Base-by-base conservation (phyloP, 371 early-diverging fungal species). In the Mortierella sp. region DNA sequence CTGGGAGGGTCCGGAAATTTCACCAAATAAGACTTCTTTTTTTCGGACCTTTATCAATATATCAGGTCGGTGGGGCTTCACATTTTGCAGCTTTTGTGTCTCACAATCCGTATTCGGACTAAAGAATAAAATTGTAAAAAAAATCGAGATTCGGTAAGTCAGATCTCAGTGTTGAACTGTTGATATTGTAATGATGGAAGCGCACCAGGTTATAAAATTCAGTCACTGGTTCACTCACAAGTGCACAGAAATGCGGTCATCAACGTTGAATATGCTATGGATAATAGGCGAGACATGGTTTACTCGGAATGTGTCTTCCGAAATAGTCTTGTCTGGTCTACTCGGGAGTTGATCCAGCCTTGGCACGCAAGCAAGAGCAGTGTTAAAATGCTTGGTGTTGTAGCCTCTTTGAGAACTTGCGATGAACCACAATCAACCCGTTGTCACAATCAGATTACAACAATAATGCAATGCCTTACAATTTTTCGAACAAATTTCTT, bases 21-120 rank as follows among this genome's bases (percentile, higher is more conserved):
- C 64, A 57, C 25, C 58, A 65, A 65, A 44, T n/a, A n/a, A n/a
- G n/a, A 58, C 50, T 65, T 65, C 65, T 21, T 45, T 57, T 48
- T 50, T 43, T 46, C 30, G 28, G 30, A 57, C 58, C 58, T 47
- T 50, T 19, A 65, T 48, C 19, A 37, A 46, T 19, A 65, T 26
- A 45, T 58, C 65, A 44, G 65, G 65, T 25, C 58, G 57, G 23
- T 65, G 58, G 45, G 63, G 63, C 37, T 62, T 62, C 37, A 65
- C 29, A 45, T 50, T 37, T 51, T 47, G 56, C 30, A 18, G 58
- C 45, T 65, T 65, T 51, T 65, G 65, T 23, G 44, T 65, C 57
- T 46, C 65, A 58, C 58, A 65, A 57, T 65, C 50, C 48, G 45
- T 57, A 37, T 65, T 65, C 37, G 58, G 65, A 48, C 58, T 58